Conservation (phyloP, 768 basidiomycete genomes). For the Hysterangium stoloniferum region DNA sequence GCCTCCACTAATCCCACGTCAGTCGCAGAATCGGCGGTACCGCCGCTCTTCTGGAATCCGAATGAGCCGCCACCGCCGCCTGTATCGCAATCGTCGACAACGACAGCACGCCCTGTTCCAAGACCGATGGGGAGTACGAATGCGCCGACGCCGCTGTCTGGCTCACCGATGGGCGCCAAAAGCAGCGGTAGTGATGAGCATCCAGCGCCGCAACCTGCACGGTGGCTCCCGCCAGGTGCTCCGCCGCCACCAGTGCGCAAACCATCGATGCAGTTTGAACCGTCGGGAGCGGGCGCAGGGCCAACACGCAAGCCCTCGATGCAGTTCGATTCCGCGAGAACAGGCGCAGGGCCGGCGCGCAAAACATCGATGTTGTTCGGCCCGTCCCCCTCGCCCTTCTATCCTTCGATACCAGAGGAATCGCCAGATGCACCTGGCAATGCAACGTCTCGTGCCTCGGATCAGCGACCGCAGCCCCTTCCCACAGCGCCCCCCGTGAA, state of each 20-base stretch:
- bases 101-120: neutral
- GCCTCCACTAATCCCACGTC: neutral
- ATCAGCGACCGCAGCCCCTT: neutral
- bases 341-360: neutral
- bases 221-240: neutral
- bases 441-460: neutral
- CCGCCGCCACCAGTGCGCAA: neutral
- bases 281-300: neutral
- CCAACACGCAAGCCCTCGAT: neutral
- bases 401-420: neutral
- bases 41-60: too few species aligned
- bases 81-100: neutral
- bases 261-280: neutral
- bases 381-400: neutral
- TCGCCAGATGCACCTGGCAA: neutral
- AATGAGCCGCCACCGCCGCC: neutral
- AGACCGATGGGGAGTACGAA: neutral
- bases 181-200: neutral
- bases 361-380: constrained; percentile 3
- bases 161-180: neutral
- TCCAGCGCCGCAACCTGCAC: neutral
- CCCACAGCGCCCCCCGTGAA: neutral
- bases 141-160: neutral
- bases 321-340: constrained; percentile 5
- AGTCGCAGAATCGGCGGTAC: too few species aligned